phyloP scores from a whole-genome alignment of 306 rosid genomes.

The Gastrolobium bilobum region DNA sequence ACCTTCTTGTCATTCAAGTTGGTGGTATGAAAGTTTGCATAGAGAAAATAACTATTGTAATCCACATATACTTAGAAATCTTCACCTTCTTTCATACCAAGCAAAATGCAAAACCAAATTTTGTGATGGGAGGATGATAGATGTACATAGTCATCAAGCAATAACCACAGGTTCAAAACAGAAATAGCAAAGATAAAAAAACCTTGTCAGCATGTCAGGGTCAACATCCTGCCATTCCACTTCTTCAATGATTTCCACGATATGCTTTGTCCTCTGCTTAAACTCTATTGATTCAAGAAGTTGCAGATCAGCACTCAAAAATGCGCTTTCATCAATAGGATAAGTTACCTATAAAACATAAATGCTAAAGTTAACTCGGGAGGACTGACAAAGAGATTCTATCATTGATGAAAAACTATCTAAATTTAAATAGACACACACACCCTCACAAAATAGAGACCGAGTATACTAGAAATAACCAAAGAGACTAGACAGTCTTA shows the following conservation, averaged over 20 bases:
- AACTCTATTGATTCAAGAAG: conserved; percentile 92
- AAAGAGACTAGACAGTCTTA: conserved; percentile 55
- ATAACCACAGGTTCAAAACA: conserved; percentile 34
- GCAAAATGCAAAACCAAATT: conserved; percentile 6
- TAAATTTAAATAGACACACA: conserved; percentile 1
- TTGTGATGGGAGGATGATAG: conserved; percentile 27
- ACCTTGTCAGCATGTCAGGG: conserved; percentile 94
- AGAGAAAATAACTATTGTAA: conserved; percentile 24
- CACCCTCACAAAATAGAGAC: not conserved
- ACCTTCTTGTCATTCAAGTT: conserved; percentile 8
- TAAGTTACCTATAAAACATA: conserved; percentile 68
- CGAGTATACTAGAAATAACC: conserved; percentile 15
- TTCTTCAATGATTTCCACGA: conserved; percentile 85
- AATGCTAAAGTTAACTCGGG: conserved; percentile 36
- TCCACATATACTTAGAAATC: not conserved
- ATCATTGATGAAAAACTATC: conserved; percentile 10
- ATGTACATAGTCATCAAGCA: conserved; percentile 8
- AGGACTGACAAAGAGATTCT: conserved; percentile 11
- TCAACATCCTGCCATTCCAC: conserved; percentile 81
- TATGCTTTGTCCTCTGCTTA: conserved; percentile 87
- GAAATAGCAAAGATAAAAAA: conserved; percentile 42
- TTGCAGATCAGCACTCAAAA: conserved; percentile 91
- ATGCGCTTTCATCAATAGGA: conserved; percentile 64
- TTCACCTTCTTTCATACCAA: conserved; percentile 12
- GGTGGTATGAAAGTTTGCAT: conserved; percentile 21